Evolutionary conservation across 192 early-diverging fungal genomes (phyloP).

Genomic region (Mortierella hygrophila): DNA sequence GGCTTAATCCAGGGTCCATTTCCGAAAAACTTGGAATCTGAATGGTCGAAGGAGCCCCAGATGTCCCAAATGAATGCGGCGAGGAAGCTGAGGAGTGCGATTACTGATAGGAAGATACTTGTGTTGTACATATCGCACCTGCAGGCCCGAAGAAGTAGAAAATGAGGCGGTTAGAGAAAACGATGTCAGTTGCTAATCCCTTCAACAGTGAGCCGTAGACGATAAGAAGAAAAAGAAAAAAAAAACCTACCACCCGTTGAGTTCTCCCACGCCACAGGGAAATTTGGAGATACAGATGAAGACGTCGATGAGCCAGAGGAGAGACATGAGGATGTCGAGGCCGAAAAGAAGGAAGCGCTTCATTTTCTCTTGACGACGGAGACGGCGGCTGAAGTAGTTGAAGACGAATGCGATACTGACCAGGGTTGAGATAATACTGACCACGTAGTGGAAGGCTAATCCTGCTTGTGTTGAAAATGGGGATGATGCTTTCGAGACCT

Average conservation of each 20-base stretch:
- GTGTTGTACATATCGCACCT: slow-evolving; percentile 57
- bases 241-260: slow-evolving; percentile 39
- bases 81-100: slow-evolving; percentile 30
- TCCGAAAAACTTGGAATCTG: slow-evolving; percentile 17
- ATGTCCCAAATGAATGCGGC: slow-evolving; percentile 45
- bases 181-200: neutral
- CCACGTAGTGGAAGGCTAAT: slow-evolving; percentile 41
- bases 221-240: neutral
- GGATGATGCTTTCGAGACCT: slow-evolving; percentile 39
- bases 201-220: neutral
- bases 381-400: slow-evolving; percentile 38
- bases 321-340: slow-evolving; percentile 47
- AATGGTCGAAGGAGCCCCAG: slow-evolving; percentile 42
- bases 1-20: slow-evolving; percentile 29
- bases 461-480: slow-evolving; percentile 34
- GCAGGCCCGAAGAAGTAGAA: neutral
- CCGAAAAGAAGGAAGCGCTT: slow-evolving; percentile 43
- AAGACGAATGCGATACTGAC: slow-evolving; percentile 37
- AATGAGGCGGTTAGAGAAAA: neutral
- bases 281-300: slow-evolving; percentile 55
- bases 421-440: slow-evolving; percentile 25
- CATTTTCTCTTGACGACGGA: slow-evolving; percentile 40
- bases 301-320: slow-evolving; percentile 41
- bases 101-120: slow-evolving; percentile 35
- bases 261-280: slow-evolving; percentile 47